Base-by-base conservation (phyloP, 441 rosid species). In the Populus trichocarpa region DNA sequence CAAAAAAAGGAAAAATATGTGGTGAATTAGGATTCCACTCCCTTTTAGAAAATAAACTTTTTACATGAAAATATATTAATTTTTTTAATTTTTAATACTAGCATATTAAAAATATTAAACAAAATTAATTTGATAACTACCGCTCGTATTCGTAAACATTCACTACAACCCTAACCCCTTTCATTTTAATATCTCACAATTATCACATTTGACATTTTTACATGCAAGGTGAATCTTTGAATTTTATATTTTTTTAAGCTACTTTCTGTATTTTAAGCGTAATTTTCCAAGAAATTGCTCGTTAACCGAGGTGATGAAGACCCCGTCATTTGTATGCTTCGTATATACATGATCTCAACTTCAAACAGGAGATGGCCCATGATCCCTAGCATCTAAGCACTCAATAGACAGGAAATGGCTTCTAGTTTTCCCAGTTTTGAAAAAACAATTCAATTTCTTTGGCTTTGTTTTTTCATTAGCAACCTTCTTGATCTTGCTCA, bases 401-500 rank as follows among this genome's bases (percentile, higher is more conserved):
- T 33, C 33, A 30, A 30, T 6, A 32, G 50, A 40, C 77, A 75
- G 71, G 73, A 69, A 5, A 78, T 69, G 87, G 80, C 32, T 77
- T 68, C 0, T 50, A 18, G 22, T 36, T 53, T 50, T 20, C 65
- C 40, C 13, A 73, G 74, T 50, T 28, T 26, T 65, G 30, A 38
- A 70, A 74, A n/a, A 68, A 72, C 68, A 73, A 65, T 78, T 25
- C 40, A 76, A 71, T 68, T 71, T 33, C 36, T 76, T 36, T 22
- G 76, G 28, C 63, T 76, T 23, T 78, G 13, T 64, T 70, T 61
- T 25, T 42, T 66, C 35, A 12, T 69, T 22, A 26, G 65, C 38
- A 8, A 50, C 57, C 32, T 81, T 78, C 66, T 40, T 26, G 74
- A 71, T 77, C 78, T 68, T 78, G 66, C 82, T 57, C 12, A 1